Percentiles rank a stretch among this genome's conserved stretches.
These are phyloP conservation scores for Stropharia rugosoannulata DNA, from an alignment of 768 basidiomycete species.

Conservation along the genomic window DNA sequence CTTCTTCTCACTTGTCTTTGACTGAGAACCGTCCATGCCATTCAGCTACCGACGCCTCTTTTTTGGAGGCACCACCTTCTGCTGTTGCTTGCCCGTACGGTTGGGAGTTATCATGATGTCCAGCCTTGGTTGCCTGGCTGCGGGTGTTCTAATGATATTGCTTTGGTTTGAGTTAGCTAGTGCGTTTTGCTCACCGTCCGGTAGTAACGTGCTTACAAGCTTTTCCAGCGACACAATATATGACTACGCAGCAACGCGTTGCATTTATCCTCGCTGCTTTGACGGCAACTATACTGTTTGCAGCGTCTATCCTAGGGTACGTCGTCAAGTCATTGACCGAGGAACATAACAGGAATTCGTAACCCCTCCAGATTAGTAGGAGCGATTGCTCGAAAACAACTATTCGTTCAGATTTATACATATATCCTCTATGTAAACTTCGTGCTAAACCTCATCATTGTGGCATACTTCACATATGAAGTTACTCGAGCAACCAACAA, in stretches of 20 bases:
- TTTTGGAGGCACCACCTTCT: constrained; percentile 53
- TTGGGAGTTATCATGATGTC: constrained; percentile 58
- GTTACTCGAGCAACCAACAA: constrained; percentile 45
- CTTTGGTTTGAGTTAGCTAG: constrained; percentile 65
- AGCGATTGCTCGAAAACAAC: constrained; percentile 60
- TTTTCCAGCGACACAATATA: constrained; percentile 30
- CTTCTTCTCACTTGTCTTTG: background rate
- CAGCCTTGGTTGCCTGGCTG: constrained; percentile 49
- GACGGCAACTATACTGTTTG: constrained; percentile 52
- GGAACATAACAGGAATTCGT: background rate
- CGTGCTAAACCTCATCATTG: constrained; percentile 51
- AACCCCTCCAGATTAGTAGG: constrained; percentile 50
- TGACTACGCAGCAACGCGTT: constrained; percentile 31
- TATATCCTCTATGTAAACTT: constrained; percentile 60
- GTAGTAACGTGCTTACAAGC: background rate
- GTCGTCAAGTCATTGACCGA: constrained; percentile 8
- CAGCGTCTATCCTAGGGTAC: constrained; percentile 58
- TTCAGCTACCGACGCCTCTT: constrained; percentile 45
- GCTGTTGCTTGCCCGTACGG: constrained; percentile 64
- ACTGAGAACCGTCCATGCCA: constrained; percentile 28
- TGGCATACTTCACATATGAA: constrained; percentile 49
- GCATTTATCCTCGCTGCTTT: constrained; percentile 51
- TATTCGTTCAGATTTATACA: constrained; percentile 55
- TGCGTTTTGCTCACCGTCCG: constrained; percentile 19
- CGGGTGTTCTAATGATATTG: constrained; percentile 50